These are phyloP conservation scores for Leccinellum rugosiceps DNA, from an alignment of 768 basidiomycete genomes.

Conservation along the genomic window DNA sequence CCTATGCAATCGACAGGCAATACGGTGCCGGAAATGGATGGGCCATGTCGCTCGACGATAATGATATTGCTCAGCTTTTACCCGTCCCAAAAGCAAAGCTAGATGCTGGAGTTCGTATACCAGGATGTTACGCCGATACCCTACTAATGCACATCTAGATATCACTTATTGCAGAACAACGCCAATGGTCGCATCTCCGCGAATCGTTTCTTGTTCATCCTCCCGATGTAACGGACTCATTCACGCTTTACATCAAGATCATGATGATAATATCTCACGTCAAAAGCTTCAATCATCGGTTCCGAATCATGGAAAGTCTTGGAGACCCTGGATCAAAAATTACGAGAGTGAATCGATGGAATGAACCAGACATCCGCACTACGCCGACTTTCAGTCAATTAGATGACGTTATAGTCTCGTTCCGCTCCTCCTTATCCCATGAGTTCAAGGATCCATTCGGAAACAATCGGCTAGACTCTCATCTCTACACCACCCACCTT, in stretches of 20 bases:
- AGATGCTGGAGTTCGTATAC: constrained; percentile 51
- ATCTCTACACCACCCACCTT: constrained; percentile 44
- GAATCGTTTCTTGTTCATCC: constrained; percentile 62
- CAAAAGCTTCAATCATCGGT: constrained; percentile 68
- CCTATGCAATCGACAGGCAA: constrained; percentile 66
- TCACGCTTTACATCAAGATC: constrained; percentile 68
- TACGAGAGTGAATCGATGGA: constrained; percentile 27
- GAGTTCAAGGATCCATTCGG: constrained; percentile 53
- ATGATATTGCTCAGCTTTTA: constrained; percentile 68
- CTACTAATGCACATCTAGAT: constrained; percentile 31
- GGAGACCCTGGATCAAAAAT: constrained; percentile 44
- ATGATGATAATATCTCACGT: constrained; percentile 58
- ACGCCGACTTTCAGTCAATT: constrained; percentile 63
- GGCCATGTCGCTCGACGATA: constrained; percentile 68
- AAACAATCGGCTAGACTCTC: constrained; percentile 53
- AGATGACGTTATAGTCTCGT: constrained; percentile 54
- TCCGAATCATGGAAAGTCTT: constrained; percentile 54
- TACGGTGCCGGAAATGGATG: constrained; percentile 68
- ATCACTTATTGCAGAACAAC: constrained; percentile 46
- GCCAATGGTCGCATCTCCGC: constrained; percentile 66
- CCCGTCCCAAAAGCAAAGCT: constrained; percentile 61
- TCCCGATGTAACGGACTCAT: constrained; percentile 63
- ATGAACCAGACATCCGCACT: constrained; percentile 55
- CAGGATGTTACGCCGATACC: not conserved
- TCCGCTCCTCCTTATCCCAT: constrained; percentile 55